Conservation (phyloP, 2,329 filamentous ascomycete species). For the Fusarium albosuccineum region DNA sequence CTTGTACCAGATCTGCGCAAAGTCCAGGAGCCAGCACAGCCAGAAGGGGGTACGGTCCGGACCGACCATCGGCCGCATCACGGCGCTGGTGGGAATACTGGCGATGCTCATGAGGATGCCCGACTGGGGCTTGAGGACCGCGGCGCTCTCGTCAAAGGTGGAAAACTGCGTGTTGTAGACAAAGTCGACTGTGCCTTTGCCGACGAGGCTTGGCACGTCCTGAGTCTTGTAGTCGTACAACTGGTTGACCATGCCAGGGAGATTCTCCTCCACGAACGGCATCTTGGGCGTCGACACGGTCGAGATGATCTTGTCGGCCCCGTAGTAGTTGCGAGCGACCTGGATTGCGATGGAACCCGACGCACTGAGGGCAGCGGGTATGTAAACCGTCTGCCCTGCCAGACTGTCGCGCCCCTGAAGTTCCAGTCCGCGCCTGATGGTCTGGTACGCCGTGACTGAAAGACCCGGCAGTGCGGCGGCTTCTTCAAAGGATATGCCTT, state of each 20-base stretch:
- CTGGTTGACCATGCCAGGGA: conserved; percentile 62
- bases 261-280: conserved; percentile 55
- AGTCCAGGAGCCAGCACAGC: conserved; percentile 52
- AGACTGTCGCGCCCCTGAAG: conserved; percentile 55
- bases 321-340: conserved; percentile 64
- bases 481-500: conserved; percentile 51
- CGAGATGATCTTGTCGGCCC: conserved; percentile 61
- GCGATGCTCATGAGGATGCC: conserved; percentile 59
- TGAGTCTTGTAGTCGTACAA: conserved; percentile 64
- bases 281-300: conserved; percentile 67
- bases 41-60: conserved; percentile 51
- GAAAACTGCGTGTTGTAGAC: conserved; percentile 62
- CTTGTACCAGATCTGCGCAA: conserved; percentile 56
- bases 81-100: conserved; percentile 51
- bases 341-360: conserved; percentile 62
- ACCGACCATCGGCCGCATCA: conserved; percentile 50
- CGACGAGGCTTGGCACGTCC: conserved; percentile 54
- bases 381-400: conserved; percentile 64
- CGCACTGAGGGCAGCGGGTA: conserved; percentile 64
- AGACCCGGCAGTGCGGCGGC: conserved; percentile 53
- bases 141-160: conserved; percentile 55
- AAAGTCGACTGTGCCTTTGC: conserved; percentile 61
- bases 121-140: conserved; percentile 52
- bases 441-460: conserved; percentile 60
- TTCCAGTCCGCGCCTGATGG: conserved; percentile 55